phyloP scores from a whole-genome alignment of 768 basidiomycete species.

The Pleurotus cornucopiae region DNA sequence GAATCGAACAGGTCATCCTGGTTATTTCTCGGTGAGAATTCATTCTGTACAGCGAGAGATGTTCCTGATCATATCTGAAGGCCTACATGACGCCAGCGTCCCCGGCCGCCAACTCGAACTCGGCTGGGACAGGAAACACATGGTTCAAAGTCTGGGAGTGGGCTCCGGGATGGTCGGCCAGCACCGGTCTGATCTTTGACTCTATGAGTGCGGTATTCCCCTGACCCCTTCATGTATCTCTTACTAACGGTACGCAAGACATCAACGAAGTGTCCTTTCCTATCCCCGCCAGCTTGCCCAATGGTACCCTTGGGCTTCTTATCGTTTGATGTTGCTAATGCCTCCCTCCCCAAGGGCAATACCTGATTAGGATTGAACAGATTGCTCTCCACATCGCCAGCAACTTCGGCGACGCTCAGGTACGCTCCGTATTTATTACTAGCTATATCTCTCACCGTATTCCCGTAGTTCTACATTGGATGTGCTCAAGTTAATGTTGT shows the following conservation, averaged over 20 bases:
- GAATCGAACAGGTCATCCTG: slow-evolving; percentile 19
- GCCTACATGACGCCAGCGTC: slow-evolving; percentile 27
- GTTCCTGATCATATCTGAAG: slow-evolving; percentile 22
- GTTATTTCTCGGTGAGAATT: slow-evolving; percentile 15
- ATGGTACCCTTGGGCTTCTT: slow-evolving; percentile 20
- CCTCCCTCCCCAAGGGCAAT: slow-evolving; percentile 15
- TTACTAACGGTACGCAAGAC: slow-evolving; percentile 13
- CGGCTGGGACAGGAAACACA: slow-evolving; percentile 36
- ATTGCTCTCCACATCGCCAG: slow-evolving; percentile 30
- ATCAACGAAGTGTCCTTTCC: slow-evolving; percentile 28
- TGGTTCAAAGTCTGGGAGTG: slow-evolving; percentile 45
- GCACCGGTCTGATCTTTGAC: slow-evolving; percentile 25
- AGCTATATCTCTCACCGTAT: neutral
- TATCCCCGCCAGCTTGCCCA: slow-evolving; percentile 28
- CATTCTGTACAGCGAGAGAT: neutral
- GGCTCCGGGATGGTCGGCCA: slow-evolving; percentile 24
- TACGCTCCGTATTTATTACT: neutral
- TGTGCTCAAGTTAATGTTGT: slow-evolving; percentile 33
- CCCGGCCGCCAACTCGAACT: slow-evolving; percentile 29
- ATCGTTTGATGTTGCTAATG: neutral
- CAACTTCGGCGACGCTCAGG: slow-evolving; percentile 25
- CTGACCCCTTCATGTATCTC: neutral
- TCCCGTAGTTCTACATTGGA: slow-evolving; percentile 27
- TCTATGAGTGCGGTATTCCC: slow-evolving; percentile 20
- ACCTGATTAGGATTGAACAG: slow-evolving; percentile 30